Evolutionary conservation across 805 yeast species (phyloP).

Genomic region (Kregervanrija fluxuum): DNA sequence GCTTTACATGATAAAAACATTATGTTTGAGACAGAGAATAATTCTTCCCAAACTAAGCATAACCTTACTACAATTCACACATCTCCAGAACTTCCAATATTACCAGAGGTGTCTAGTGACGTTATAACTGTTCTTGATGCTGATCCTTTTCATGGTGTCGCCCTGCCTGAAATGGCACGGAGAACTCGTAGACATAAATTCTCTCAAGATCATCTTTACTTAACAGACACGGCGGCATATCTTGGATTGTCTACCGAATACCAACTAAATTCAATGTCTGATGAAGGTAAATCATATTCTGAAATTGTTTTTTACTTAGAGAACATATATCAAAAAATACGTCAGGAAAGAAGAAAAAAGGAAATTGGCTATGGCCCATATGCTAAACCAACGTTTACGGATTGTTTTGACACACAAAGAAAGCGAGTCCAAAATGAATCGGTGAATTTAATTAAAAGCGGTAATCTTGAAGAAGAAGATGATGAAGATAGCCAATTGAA

Average conservation of each 20-base stretch:
- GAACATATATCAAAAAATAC: slow-evolving; percentile 15
- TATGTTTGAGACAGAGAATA: no score
- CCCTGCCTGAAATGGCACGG: slow-evolving; percentile 3
- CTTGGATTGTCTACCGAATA: slow-evolving; percentile 25
- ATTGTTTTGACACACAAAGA: slow-evolving; percentile 15
- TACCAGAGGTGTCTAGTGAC: no score
- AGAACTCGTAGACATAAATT: slow-evolving; percentile 25
- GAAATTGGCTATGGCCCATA: slow-evolving; percentile 26
- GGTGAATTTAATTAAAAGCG: not conserved
- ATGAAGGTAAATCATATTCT: slow-evolving; percentile 22
- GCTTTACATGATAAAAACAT: no score
- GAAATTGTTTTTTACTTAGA: slow-evolving; percentile 24
- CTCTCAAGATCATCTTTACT: slow-evolving; percentile 29
- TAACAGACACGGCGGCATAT: slow-evolving; percentile 28
- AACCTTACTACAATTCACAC: no score
- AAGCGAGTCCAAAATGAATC: not conserved
- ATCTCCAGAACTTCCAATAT: no score
- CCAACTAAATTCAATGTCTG: slow-evolving; percentile 22
- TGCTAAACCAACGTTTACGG: slow-evolving; percentile 17
- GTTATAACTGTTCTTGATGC: no score
- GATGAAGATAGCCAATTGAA: slow-evolving; percentile 11
- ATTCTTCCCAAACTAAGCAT: no score
- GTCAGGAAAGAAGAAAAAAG: slow-evolving; percentile 18
- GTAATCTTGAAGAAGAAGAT: not conserved
- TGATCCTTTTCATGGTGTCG: no score